Percentiles rank a stretch among this genome's conserved stretches.
Conservation (phyloP, 2,329 filamentous ascomycete genomes). For the Rhynchosporium secalis region DNA sequence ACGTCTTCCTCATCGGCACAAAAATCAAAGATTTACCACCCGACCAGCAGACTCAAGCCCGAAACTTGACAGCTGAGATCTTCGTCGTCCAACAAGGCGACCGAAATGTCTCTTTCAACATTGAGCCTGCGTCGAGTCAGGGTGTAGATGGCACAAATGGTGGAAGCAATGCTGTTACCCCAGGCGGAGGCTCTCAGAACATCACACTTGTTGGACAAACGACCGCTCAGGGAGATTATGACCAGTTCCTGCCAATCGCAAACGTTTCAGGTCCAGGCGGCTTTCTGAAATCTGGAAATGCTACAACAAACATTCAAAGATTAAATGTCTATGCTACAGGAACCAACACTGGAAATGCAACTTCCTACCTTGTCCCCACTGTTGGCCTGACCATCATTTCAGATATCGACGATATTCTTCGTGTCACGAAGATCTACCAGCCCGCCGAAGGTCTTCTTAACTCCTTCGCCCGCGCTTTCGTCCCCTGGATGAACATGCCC, state of each 20-base stretch:
- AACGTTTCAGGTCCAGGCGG: slow-evolving; percentile 55
- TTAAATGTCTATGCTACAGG: slow-evolving; percentile 68
- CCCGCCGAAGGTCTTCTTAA: slow-evolving; percentile 75
- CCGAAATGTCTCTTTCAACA: slow-evolving; percentile 61
- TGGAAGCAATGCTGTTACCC: slow-evolving; percentile 51
- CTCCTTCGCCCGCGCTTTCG: slow-evolving; percentile 71
- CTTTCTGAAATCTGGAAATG: slow-evolving; percentile 61
- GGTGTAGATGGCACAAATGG: slow-evolving; percentile 50
- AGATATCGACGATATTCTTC: slow-evolving; percentile 78
- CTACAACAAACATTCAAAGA: slow-evolving; percentile 63
- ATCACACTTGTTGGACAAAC: slow-evolving; percentile 66
- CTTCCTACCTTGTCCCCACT: slow-evolving; percentile 72
- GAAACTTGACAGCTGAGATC: slow-evolving; percentile 72
- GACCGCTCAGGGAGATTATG: slow-evolving; percentile 69
- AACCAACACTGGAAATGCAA: slow-evolving; percentile 67
- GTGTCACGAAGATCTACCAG: slow-evolving; percentile 78
- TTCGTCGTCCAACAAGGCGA: slow-evolving; percentile 73
- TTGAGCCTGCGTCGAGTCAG: slow-evolving; percentile 58
- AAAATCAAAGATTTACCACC: slow-evolving; percentile 59
- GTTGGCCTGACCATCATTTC: slow-evolving; percentile 71
- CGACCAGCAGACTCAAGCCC: slow-evolving; percentile 63
- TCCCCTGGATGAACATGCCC: slow-evolving; percentile 77
- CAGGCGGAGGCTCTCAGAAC: slow-evolving; percentile 61
- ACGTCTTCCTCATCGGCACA: slow-evolving; percentile 68
- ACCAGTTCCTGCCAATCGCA: slow-evolving; percentile 65